Evolutionary conservation across 2,329 filamentous ascomycete genomes (phyloP).

Genomic region (Monosporascus cannonballus): DNA sequence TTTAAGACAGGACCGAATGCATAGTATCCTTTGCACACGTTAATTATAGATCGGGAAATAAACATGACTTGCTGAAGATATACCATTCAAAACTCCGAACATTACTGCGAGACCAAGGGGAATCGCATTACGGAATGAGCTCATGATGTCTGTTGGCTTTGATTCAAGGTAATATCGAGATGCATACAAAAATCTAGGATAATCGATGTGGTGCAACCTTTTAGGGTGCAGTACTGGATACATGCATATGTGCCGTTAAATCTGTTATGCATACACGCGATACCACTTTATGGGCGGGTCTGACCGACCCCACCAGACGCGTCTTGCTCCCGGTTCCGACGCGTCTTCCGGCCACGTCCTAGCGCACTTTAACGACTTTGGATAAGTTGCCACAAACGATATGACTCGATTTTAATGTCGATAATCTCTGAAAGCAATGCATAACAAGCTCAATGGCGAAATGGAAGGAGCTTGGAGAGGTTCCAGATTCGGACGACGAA

Average conservation of each 20-base stretch:
- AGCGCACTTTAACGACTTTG: neutral
- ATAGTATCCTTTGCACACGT: constrained; percentile 3
- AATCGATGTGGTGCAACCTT: neutral
- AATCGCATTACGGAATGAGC: constrained; percentile 18
- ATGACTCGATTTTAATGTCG: constrained; percentile 1
- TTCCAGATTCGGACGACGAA: constrained; percentile 39
- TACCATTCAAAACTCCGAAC: constrained; percentile 28
- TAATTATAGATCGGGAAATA: neutral
- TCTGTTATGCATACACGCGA: neutral
- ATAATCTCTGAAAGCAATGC: constrained; percentile 21
- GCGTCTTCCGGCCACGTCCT: constrained; percentile 1
- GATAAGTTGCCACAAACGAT: neutral
- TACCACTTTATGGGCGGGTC: neutral
- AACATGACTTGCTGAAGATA: neutral
- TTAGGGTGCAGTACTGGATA: neutral
- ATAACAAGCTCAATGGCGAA: constrained; percentile 30
- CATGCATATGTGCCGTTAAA: neutral
- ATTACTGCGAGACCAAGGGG: constrained; percentile 24
- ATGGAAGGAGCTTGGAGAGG: constrained; percentile 39
- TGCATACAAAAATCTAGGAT: neutral
- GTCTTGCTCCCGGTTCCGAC: constrained; percentile 5
- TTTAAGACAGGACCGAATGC: neutral
- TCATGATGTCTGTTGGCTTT: constrained; percentile 10
- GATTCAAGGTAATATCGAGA: neutral
- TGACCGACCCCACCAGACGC: constrained; percentile 6